phyloP scores from a whole-genome alignment of 345 rosid genomes.

The Lepidium didymum region DNA sequence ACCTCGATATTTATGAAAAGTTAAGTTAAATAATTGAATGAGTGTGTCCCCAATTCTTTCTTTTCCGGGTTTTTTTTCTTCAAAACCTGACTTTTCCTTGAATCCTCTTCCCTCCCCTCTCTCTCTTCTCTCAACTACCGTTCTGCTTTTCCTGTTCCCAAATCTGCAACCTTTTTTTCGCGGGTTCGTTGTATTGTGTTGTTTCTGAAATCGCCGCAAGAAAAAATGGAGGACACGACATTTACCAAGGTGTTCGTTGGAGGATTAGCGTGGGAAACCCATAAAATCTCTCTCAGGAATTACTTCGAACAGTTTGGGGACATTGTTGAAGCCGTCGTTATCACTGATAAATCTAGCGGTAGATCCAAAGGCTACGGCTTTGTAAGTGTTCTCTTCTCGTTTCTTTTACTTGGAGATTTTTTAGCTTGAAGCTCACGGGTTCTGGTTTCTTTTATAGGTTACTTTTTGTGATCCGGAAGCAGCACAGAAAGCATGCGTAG shows the following conservation, averaged over 20 bases:
- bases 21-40: constrained; percentile 25
- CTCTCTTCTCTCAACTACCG: constrained; percentile 32
- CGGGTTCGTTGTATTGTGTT: neutral
- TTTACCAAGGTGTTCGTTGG: constrained; percentile 96
- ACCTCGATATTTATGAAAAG: constrained; percentile 18
- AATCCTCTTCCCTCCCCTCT: constrained; percentile 37
- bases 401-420: neutral
- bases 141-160: constrained; percentile 26
- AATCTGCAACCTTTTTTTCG: constrained; percentile 9
- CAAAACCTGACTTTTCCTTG: constrained; percentile 44
- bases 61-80: neutral
- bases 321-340: constrained; percentile 97
- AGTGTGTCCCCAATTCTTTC: constrained; percentile 17
- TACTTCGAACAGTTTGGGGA: constrained; percentile 97
- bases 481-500: constrained; percentile 88
- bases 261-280: constrained; percentile 98
- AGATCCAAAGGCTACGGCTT: constrained; percentile 99
- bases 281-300: constrained; percentile 85
- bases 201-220: neutral
- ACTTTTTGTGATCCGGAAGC: constrained; percentile 93
- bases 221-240: constrained; percentile 53
- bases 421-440: neutral
- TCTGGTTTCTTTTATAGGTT: constrained; percentile 41
- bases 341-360: constrained; percentile 93
- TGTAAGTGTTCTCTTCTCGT: constrained; percentile 37